These are phyloP conservation scores for Entomortierella chlamydospora DNA, from an alignment of 192 early-diverging fungal species.

Conservation along the genomic window DNA sequence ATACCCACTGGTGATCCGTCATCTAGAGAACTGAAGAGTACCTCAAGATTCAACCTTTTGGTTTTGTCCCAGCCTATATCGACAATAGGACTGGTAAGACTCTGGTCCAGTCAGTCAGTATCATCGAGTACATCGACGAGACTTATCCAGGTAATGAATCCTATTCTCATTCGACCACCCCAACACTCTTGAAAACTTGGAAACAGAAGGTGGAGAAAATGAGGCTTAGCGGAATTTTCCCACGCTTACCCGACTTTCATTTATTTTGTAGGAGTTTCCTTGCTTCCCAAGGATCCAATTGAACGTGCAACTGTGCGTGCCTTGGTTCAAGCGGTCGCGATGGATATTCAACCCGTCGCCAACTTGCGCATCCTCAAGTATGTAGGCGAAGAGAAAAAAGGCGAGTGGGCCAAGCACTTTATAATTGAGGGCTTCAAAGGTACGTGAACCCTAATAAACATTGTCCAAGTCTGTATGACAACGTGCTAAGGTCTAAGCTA, in stretches of 20 bases:
- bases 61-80: constrained; percentile 75
- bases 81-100: constrained; percentile 64
- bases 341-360: constrained; percentile 91
- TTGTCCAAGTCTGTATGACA: no score
- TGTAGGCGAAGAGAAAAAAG: constrained; percentile 63
- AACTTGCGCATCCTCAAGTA: constrained; percentile 81
- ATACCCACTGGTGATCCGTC: background rate
- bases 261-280: constrained; percentile 55
- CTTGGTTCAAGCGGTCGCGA: constrained; percentile 75
- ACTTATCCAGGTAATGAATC: constrained; percentile 59
- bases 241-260: constrained; percentile 7
- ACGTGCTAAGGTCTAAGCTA: no score
- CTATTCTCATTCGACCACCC: background rate
- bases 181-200: background rate
- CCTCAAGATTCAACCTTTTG: constrained; percentile 71
- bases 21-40: constrained; percentile 66
- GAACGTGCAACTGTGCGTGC: constrained; percentile 75
- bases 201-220: background rate
- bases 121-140: constrained; percentile 93
- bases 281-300: constrained; percentile 79
- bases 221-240: constrained; percentile 4
- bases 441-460: no score
- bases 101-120: constrained; percentile 79
- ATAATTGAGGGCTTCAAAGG: constrained; percentile 71
- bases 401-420: constrained; percentile 72